A percentile compares a stretch with the other conserved stretches of the same genome.
phyloP scores from a whole-genome alignment of 768 basidiomycete genomes.

The Sistotremastrum niveocremeum region DNA sequence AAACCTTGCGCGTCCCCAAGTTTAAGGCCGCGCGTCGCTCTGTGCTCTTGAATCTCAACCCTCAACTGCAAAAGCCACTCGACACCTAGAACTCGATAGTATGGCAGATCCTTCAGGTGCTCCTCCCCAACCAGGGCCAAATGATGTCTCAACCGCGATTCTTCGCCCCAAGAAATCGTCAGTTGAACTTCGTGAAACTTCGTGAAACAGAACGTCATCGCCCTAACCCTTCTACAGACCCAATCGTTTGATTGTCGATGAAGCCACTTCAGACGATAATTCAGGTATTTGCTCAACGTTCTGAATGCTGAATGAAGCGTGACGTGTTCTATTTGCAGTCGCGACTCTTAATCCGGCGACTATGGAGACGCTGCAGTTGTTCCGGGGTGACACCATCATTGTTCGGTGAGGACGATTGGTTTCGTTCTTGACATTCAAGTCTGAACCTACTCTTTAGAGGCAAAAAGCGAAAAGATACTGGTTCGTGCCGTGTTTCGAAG shows the following conservation, averaged over 20 bases:
- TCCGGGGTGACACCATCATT: slow-evolving; percentile 95
- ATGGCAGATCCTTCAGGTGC: slow-evolving; percentile 80
- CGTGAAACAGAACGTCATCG: background rate
- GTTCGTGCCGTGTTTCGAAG: slow-evolving; percentile 7
- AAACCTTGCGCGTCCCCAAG: too few species aligned
- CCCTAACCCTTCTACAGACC: slow-evolving; percentile 40
- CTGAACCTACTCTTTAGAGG: slow-evolving; percentile 37
- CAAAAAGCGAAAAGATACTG: slow-evolving; percentile 92
- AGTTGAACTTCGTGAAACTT: slow-evolving; percentile 21
- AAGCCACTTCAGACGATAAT: slow-evolving; percentile 89
- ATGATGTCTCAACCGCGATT: slow-evolving; percentile 91
- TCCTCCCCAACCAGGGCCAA: slow-evolving; percentile 67
- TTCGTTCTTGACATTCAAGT: background rate
- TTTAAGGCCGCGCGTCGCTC: slow-evolving; percentile 21
- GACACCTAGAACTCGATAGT: slow-evolving; percentile 6
- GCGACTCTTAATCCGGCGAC: slow-evolving; percentile 93
- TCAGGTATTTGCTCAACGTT: slow-evolving; percentile 44
- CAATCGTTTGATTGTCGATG: slow-evolving; percentile 95
- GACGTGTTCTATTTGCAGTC: slow-evolving; percentile 30
- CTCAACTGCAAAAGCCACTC: slow-evolving; percentile 6
- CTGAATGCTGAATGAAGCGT: background rate
- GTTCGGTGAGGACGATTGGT: slow-evolving; percentile 45
- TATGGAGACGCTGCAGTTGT: slow-evolving; percentile 87
- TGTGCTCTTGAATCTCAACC: slow-evolving; percentile 2
- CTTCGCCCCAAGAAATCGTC: slow-evolving; percentile 96